Base-by-base conservation (phyloP, 139 green algal genomes). In the Raphidocelis subcapitata region DNA sequence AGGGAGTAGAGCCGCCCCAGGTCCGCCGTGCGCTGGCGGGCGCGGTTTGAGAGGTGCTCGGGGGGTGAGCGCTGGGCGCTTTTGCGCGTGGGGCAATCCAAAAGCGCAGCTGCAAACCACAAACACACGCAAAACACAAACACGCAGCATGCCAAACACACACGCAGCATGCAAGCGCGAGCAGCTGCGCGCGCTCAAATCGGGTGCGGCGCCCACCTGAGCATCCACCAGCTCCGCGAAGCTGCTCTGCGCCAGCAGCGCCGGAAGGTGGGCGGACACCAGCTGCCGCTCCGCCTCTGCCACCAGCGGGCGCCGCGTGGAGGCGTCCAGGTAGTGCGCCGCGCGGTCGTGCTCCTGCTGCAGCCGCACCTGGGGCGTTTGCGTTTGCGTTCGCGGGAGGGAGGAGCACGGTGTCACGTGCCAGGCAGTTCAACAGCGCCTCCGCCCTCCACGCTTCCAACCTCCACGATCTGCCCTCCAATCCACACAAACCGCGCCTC, bases 311-410 rank as follows among this genome's bases (percentile, higher is more conserved):
- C 85, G 84, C 24, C 89, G 82, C 20, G 90, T 98, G 33, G 36
- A 49, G 16, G 84, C 51, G 36, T 98, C 95, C 75, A 99, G 85
- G 75, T 94, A 97, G 24, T 91, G 72, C 41, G 83, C 72, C 69
- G 89, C 95, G 46, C 94, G 82, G 36, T 96, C 93, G 37, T 85
- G 84, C 86, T 99, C 95, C 82, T 98, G 91, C 3, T 59, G 44
- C 46, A 99, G 78, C 23, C 95, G 87, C n/a, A 63, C 75, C 89
- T 96, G 85, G 2, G 46, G 56, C 16, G 41, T 8, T 20, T 49
- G 41, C 8, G 12, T 20, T 12, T 8, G 41, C 12, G 41, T 12
- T 8, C 8, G 41, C 8, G 41, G 41, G 41, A 49, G 8, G 8
- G 12, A 49, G 41, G 41, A 20, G 41, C 67, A 59, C 75, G 76